A percentile compares a stretch with the other conserved stretches of the same genome.
These are phyloP conservation scores for Mediolabrus comicus DNA, from an alignment of 108 stramenopile species.

Conservation along the genomic window DNA sequence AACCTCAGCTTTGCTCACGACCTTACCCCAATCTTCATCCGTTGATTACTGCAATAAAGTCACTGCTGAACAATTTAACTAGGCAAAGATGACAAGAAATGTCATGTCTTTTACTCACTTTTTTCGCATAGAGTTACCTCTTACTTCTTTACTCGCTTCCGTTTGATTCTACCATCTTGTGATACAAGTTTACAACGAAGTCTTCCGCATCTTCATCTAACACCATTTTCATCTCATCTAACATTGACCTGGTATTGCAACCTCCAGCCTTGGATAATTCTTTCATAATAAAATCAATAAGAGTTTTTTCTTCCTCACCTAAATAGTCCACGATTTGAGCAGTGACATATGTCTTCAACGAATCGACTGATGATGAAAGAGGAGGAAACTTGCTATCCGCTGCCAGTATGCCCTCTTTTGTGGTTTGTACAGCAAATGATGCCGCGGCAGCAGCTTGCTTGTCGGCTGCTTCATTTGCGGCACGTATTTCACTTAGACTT, in stretches of 20 bases:
- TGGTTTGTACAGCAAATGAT: conserved; percentile 23
- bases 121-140: not conserved
- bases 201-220: conserved; percentile 80
- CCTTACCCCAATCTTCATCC: no score
- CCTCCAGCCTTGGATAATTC: conserved; percentile 51
- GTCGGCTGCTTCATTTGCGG: conserved; percentile 51
- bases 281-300: conserved; percentile 73
- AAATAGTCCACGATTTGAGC: conserved; percentile 67
- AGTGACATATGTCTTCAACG: conserved; percentile 51
- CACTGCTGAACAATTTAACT: not conserved
- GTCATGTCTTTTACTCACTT: not conserved
- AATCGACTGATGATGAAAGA: conserved; percentile 29
- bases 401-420: conserved; percentile 36
- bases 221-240: conserved; percentile 77
- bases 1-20: no score
- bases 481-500: conserved; percentile 42
- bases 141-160: not conserved
- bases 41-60: not conserved
- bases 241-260: conserved; percentile 33
- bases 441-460: conserved; percentile 1
- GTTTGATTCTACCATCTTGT: conserved; percentile 42
- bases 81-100: not conserved
- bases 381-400: conserved; percentile 41
- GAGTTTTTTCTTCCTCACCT: conserved; percentile 71
- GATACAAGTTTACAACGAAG: conserved; percentile 65